Evolutionary conservation across 2,329 filamentous ascomycete genomes (phyloP).

Genomic region (Fusarium buharicum): DNA sequence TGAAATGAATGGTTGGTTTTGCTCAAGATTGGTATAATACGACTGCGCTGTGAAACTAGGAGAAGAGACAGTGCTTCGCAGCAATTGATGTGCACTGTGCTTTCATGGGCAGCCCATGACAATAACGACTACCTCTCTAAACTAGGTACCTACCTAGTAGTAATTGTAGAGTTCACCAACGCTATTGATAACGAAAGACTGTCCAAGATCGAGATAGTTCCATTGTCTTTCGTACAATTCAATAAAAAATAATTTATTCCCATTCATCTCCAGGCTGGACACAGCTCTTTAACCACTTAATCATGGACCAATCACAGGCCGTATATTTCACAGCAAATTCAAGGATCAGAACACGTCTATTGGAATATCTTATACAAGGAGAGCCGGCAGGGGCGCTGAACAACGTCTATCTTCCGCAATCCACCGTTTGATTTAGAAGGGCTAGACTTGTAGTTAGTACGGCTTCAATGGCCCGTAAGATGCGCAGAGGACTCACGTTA

Average conservation of each 20-base stretch:
- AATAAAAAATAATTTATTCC: background rate
- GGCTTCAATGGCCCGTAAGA: too few relatives aligned
- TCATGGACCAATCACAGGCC: conserved; percentile 38
- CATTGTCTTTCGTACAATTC: background rate
- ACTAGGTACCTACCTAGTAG: too few relatives aligned
- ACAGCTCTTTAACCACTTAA: background rate
- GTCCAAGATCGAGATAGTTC: background rate
- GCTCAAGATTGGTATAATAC: conserved; percentile 23
- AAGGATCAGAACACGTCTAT: conserved; percentile 49
- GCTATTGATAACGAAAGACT: too few relatives aligned
- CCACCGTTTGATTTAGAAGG: conserved; percentile 53
- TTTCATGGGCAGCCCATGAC: background rate
- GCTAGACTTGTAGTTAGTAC: conserved; percentile 47
- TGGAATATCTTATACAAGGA: conserved; percentile 54
- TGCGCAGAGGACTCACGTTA: conserved; percentile 62
- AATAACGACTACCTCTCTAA: too few relatives aligned
- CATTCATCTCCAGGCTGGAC: background rate
- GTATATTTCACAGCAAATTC: conserved; percentile 44
- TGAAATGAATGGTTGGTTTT: conserved; percentile 4
- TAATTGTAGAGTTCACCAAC: too few relatives aligned
- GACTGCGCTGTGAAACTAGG: conserved; percentile 20
- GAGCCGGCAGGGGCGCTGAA: conserved; percentile 45
- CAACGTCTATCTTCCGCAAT: conserved; percentile 44
- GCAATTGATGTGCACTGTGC: conserved; percentile 31
- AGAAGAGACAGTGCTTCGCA: conserved; percentile 24